Evolutionary conservation across 2,329 filamentous ascomycete species (phyloP).

Genomic region (Diaporthe caulivora): DNA sequence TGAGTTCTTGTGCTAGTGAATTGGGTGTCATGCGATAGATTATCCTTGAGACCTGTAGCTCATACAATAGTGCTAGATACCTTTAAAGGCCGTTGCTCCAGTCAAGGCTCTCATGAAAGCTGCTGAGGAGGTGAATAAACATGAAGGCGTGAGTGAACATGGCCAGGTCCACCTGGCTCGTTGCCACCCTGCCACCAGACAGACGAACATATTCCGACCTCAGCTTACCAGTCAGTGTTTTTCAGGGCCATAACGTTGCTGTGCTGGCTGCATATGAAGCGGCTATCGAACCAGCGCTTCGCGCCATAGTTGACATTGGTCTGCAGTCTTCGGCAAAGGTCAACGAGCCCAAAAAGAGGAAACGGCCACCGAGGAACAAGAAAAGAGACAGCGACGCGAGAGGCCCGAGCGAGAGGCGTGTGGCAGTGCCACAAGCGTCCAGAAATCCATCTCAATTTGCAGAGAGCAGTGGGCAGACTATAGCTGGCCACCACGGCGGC

Average conservation of each 20-base stretch:
- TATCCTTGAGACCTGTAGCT: background rate
- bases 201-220: background rate
- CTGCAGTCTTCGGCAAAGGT: background rate
- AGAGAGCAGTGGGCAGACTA: background rate
- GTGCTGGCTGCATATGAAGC: slow-evolving; percentile 35
- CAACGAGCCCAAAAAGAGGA: background rate
- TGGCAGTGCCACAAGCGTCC: background rate
- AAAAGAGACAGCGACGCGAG: background rate
- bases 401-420: background rate
- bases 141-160: slow-evolving; percentile 30
- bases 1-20: background rate
- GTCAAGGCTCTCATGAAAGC: slow-evolving; percentile 32
- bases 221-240: background rate
- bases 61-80: slow-evolving; percentile 1
- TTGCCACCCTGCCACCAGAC: no score
- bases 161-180: background rate
- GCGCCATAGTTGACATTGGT: slow-evolving; percentile 7
- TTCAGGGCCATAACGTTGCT: slow-evolving; percentile 19
- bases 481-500: background rate
- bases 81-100: slow-evolving; percentile 12
- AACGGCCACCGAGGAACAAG: slow-evolving; percentile 1
- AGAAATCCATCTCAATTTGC: no score
- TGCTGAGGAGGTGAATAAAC: slow-evolving; percentile 21
- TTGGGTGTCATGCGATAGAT: background rate
- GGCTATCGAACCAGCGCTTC: slow-evolving; percentile 34